Base-by-base conservation (phyloP, 2,329 filamentous ascomycete species). In the Domatiomyces catenatus region DNA sequence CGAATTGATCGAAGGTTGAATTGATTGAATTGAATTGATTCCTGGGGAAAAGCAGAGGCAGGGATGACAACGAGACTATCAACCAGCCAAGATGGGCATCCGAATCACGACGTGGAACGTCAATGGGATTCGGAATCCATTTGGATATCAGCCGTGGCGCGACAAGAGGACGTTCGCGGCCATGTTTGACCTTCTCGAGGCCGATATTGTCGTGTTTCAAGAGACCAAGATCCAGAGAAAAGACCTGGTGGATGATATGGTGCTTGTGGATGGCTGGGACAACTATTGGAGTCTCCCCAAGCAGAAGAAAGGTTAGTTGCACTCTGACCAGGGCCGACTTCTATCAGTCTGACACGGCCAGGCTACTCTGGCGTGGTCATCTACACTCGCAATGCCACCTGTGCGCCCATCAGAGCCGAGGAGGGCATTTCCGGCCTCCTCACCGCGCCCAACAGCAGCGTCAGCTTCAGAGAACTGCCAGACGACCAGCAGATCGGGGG, bases 171-270 rank as follows among this genome's bases (percentile, higher is more conserved):
- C 79, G 2, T 88, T 84, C 59, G 74, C 82, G 67, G 84, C 83
- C 63, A 96, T 96, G 92, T 96, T 98, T 67, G 86, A 94, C 58
- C 85, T 84, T 44, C 76, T 98, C 5, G 85, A 92, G 64, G 81
- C 89, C 49, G 92, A 98, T 65, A 92, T 98, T 56, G 80, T 96
- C 17, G 76, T 95, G 52, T 88, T 96, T 72, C 92, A 98, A 66
- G 92, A 96, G 67, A 82, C 87, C 44, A 98, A 96, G 69, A 95
- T 96, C 42, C 92, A 96, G 63, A 77, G 84, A 51, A 94, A 94
- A 64, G 89, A 95, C 59, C 72, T 98, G 1, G 76, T 75, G 42
- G 92, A 96, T 73, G 92, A 96, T 60, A 96, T 96, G 87, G 89
- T 96, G 8, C 72, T 96, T 32, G 80, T 96, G 0, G 81, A 86